A percentile compares a stretch with the other conserved stretches of the same genome.
phyloP scores from a whole-genome alignment of 2,329 filamentous ascomycete species.

The Claviceps sp. region DNA sequence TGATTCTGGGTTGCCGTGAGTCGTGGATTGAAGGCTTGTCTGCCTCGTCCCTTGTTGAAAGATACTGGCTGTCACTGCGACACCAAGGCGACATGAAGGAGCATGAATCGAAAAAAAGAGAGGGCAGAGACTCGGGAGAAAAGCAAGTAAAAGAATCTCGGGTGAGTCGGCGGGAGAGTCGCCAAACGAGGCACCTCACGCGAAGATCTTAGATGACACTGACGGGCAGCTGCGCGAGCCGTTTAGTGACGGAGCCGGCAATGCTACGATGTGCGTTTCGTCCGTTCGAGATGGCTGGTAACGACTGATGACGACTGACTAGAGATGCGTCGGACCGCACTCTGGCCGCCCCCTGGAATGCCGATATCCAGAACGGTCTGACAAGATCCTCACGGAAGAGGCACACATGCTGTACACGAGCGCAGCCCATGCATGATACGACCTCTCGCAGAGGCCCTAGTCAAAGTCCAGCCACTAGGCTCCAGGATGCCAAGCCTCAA shows the following conservation, averaged over 20 bases:
- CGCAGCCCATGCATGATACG: neutral
- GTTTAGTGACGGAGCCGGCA: neutral
- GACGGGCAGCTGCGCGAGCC: neutral
- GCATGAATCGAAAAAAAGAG: neutral
- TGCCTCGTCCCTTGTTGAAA: neutral
- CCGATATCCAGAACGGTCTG: neutral
- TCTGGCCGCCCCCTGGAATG: neutral
- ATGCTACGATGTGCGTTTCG: too few species aligned
- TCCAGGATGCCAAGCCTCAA: neutral
- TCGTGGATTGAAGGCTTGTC: neutral
- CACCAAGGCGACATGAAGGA: neutral
- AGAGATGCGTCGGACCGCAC: neutral
- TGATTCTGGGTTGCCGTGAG: neutral
- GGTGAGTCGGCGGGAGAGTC: neutral
- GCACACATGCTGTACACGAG: neutral
- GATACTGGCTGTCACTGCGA: neutral
- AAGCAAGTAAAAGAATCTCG: neutral
- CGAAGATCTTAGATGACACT: neutral
- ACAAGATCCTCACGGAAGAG: neutral
- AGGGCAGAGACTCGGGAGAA: neutral
- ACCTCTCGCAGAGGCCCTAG: too few species aligned
- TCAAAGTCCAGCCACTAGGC: neutral
- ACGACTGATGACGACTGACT: neutral
- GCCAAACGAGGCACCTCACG: neutral
- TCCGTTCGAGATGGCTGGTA: neutral